A percentile compares a stretch with the other conserved stretches of the same genome.
phyloP scores from a whole-genome alignment of 257 asterid genomes.

The Fraxinus pennsylvanica region DNA sequence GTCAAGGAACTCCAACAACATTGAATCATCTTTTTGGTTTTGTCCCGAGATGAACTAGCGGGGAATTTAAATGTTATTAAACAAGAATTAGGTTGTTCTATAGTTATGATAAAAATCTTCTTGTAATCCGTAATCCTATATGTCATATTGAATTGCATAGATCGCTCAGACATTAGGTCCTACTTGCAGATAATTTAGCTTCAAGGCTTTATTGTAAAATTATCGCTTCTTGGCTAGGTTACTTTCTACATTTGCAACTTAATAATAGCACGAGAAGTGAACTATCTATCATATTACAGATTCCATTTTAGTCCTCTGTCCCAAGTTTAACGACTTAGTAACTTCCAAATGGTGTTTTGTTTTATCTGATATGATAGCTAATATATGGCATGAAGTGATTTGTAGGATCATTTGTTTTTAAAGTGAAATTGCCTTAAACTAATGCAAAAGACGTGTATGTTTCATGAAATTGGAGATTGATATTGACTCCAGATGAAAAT shows the following conservation, averaged over 20 bases:
- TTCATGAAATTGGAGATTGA: neutral
- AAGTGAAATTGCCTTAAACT: neutral
- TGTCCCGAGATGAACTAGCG: slow-evolving; percentile 12
- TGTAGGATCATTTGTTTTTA: neutral
- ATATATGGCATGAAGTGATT: neutral
- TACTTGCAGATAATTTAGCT: neutral
- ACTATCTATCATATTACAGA: neutral
- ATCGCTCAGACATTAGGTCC: neutral
- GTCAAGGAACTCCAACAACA: slow-evolving; percentile 6
- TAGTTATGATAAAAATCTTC: neutral
- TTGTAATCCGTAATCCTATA: neutral
- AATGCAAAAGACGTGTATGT: neutral
- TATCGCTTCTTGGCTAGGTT: neutral
- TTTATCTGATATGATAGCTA: neutral
- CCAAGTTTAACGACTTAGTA: neutral
- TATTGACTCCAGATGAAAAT: neutral
- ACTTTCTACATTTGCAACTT: slow-evolving; percentile 4
- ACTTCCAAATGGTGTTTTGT: neutral
- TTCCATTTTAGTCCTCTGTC: neutral
- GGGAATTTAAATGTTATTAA: neutral
- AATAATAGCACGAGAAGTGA: neutral
- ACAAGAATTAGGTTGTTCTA: neutral
- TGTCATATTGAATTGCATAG: neutral
- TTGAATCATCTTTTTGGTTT: slow-evolving; percentile 5
- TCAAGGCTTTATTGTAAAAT: neutral